Conservation (phyloP, 495 filamentous ascomycete genomes). For the Halenospora varia region DNA sequence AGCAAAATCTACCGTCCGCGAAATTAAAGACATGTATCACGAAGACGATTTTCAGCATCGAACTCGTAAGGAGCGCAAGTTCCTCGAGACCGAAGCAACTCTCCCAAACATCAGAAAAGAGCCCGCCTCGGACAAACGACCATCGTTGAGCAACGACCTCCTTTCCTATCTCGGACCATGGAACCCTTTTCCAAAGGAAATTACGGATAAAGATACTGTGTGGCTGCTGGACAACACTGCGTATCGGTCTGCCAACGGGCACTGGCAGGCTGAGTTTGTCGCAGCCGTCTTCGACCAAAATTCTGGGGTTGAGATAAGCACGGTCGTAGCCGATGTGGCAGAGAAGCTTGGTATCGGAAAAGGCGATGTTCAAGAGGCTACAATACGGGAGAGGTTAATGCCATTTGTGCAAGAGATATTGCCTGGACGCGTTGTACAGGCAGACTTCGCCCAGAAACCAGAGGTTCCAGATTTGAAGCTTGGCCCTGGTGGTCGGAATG, state of each 20-base stretch:
- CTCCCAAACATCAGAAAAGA: conserved; percentile 30
- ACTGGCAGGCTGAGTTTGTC: conserved; percentile 78
- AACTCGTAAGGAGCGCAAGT: conserved; percentile 38
- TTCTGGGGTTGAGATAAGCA: conserved; percentile 58
- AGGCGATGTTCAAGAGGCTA: conserved; percentile 53
- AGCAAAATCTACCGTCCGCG: background rate
- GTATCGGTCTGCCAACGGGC: conserved; percentile 43
- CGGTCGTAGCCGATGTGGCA: conserved; percentile 65
- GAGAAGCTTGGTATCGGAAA: conserved; percentile 68
- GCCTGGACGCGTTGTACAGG: conserved; percentile 58
- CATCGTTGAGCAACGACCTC: conserved; percentile 23
- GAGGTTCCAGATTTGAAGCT: conserved; percentile 46
- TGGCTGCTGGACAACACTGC: conserved; percentile 94
- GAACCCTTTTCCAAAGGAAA: conserved; percentile 38
- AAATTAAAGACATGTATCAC: background rate
- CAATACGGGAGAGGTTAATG: conserved; percentile 64
- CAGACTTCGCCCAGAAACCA: conserved; percentile 44
- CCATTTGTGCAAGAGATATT: conserved; percentile 75
- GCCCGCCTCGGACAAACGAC: conserved; percentile 18
- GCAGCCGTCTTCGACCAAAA: conserved; percentile 72
- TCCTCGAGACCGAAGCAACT: conserved; percentile 36
- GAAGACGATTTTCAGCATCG: conserved; percentile 22
- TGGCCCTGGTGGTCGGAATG: conserved; percentile 66
- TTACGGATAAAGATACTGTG: conserved; percentile 55
- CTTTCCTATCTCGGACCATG: conserved; percentile 42